Base-by-base conservation (phyloP, 352 stramenopile genomes). In the Stramenopiles sp. region DNA sequence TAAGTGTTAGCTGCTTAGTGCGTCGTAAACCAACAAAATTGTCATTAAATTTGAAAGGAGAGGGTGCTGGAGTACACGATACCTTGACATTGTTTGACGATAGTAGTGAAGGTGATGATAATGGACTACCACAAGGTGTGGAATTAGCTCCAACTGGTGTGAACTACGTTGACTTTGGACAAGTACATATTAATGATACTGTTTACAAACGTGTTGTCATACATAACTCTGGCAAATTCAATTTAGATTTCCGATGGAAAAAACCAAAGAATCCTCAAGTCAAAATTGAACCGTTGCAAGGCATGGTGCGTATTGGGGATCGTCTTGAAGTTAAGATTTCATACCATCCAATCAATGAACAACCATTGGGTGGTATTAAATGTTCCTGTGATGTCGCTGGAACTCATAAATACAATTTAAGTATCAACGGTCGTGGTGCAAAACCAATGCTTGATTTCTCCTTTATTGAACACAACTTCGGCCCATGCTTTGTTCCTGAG, bases 181-280 rank as follows among this genome's bases (percentile, higher is more conserved):
- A 81, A 4, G 89, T 96, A 20, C 87, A 88, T 33, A 85, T 96
- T 30, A 92, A 95, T 78, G 90, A 95, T 73, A 85, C 85, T 80
- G 81, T 85, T 0, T 78, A 85, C 0, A 89, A 88, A 7, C 85
- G 80, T 0, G 81, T 97, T 0, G 84, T 88, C 43, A 91, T 97
- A 69, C 83, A 91, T 69, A 97, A 97, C 82, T 86, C 82, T 0
- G 93, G 93, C 38, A 97, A 97, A 80, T 97, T 97, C 82, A 96
- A 95, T 81, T 96, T 97, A 81, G 92, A 97, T 63, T 97, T 96
- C 79, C 87, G 87, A 31, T 95, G 91, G 83, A 89, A 78, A 7
- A 73, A 78, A 6, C 86, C 85, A 74, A 81, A 84, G n/a, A 80
- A 83, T 6, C 69, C 86, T 1, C 83, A 84, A 29, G 80, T 93